Evolutionary conservation across 1,139 yeast species (phyloP).

Genomic region (Ogataea hybrid): DNA sequence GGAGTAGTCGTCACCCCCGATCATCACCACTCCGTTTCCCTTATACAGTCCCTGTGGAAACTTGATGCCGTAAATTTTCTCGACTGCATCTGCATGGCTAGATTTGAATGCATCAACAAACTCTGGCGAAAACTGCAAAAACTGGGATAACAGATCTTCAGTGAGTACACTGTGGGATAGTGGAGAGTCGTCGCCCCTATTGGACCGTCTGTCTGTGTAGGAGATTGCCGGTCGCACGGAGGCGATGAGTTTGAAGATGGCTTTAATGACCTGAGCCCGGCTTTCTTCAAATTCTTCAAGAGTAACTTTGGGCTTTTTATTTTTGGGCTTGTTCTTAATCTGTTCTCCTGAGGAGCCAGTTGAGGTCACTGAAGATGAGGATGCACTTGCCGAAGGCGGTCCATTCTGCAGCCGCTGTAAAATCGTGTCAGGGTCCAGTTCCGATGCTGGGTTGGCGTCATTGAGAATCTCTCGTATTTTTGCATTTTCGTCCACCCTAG

Average conservation of each 20-base stretch:
- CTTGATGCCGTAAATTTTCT: conserved; percentile 23
- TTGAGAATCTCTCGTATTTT: conserved; percentile 11
- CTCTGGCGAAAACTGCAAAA: conserved; percentile 28
- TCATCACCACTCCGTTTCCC: conserved; percentile 74
- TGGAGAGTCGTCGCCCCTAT: conserved; percentile 14
- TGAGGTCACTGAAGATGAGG: not conserved
- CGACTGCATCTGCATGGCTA: conserved; percentile 51
- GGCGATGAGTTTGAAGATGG: conserved; percentile 20
- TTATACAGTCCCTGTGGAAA: conserved; percentile 45
- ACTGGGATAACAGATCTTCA: conserved; percentile 18
- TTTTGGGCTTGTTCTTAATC: not conserved
- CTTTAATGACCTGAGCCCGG: conserved; percentile 20
- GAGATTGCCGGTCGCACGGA: conserved; percentile 14
- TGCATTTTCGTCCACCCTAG: conserved; percentile 6
- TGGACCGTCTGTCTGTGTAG: conserved; percentile 13
- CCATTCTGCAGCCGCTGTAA: conserved; percentile 12
- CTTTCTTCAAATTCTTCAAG: conserved; percentile 12
- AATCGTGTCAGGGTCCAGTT: conserved; percentile 13
- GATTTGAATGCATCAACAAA: conserved; percentile 46
- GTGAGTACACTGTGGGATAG: conserved; percentile 13
- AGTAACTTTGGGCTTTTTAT: conserved; percentile 1
- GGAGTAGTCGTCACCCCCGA: conserved; percentile 74
- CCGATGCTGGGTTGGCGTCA: conserved; percentile 12
- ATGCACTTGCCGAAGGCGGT: conserved; percentile 1
- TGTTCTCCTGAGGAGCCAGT: not conserved